These are phyloP conservation scores for Pyrus hybrid DNA, from an alignment of 331 rosid genomes.

Conservation along the genomic window DNA sequence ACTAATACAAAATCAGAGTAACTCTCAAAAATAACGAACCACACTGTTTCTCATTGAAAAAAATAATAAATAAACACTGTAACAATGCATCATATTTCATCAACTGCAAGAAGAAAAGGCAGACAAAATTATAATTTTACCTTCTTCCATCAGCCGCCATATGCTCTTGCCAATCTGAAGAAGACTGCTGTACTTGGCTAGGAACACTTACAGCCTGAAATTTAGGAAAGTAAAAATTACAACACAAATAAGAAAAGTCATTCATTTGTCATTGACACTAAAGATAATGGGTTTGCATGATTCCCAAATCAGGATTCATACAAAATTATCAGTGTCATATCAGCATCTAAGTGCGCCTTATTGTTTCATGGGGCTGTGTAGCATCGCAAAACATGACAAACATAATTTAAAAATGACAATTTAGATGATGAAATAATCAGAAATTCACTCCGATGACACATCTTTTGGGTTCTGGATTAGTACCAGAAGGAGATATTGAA, in stretches of 20 bases:
- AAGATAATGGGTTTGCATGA: neutral
- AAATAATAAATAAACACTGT: neutral
- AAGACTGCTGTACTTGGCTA: constrained; percentile 34
- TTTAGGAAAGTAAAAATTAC: constrained; percentile 7
- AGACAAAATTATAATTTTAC: constrained; percentile 25
- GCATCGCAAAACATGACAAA: neutral
- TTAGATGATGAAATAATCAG: neutral
- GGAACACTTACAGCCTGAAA: constrained; percentile 46
- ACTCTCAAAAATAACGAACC: neutral
- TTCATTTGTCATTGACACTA: neutral
- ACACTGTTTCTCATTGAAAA: neutral
- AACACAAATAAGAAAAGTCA: neutral
- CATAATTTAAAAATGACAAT: neutral
- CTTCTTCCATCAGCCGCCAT: constrained; percentile 90
- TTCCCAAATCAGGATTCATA: neutral
- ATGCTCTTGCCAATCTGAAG: constrained; percentile 99
- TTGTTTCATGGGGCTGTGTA: neutral
- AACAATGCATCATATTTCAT: neutral
- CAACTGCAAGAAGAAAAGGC: neutral
- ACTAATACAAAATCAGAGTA: neutral
- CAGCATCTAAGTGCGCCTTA: neutral
- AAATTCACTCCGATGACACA: neutral
- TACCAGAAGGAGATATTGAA: neutral
- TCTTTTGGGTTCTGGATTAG: neutral
- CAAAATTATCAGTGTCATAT: neutral